Conservation (phyloP, 148 eudicot genomes). For the Spergularia marina region DNA sequence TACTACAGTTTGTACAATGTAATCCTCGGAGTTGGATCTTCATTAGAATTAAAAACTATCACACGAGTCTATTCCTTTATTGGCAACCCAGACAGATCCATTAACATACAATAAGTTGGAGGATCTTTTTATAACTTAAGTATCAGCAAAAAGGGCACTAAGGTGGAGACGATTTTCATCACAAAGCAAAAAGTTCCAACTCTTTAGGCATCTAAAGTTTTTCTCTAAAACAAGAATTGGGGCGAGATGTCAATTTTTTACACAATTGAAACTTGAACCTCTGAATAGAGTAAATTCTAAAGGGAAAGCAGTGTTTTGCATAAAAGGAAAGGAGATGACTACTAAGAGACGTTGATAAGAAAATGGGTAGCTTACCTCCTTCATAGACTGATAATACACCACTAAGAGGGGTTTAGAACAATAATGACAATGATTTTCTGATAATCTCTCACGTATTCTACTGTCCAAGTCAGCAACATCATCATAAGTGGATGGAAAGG, state of each 20-base stretch:
- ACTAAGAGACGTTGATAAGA: not conserved
- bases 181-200: no score
- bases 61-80: not conserved
- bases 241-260: not conserved
- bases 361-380: slow-evolving; percentile 55
- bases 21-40: not conserved
- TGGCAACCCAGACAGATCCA: not conserved
- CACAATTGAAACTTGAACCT: not conserved
- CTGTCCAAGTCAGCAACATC: slow-evolving; percentile 64
- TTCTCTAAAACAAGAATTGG: not conserved
- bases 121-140: not conserved
- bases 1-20: not conserved
- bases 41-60: not conserved
- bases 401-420: slow-evolving; percentile 59
- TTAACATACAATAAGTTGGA: not conserved
- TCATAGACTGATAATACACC: slow-evolving; percentile 72
- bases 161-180: not conserved
- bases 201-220: no score
- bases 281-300: not conserved
- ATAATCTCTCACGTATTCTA: slow-evolving; percentile 65
- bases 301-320: not conserved
- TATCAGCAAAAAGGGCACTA: no score
- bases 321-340: not conserved
- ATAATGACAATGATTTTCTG: slow-evolving; percentile 60
- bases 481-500: slow-evolving; percentile 37